Evolutionary conservation across 2,329 filamentous ascomycete genomes (phyloP).

Genomic region (Sporothrix sp.): DNA sequence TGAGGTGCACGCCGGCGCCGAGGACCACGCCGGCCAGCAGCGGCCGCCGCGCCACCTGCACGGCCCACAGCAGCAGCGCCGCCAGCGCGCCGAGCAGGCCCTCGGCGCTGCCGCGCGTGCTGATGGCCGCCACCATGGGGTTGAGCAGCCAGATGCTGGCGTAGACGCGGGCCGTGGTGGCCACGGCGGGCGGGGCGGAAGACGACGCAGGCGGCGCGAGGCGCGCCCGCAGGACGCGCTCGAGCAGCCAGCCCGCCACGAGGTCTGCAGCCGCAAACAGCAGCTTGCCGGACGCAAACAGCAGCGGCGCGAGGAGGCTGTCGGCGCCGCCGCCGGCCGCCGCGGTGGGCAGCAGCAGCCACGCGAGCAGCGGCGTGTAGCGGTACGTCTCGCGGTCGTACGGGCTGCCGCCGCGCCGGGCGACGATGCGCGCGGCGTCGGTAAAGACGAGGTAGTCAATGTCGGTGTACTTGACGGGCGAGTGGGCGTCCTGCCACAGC

Average conservation of each 20-base stretch:
- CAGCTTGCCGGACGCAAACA: constrained; percentile 79
- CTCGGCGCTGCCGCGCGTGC: constrained; percentile 88
- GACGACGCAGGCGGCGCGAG: not conserved
- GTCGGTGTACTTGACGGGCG: constrained; percentile 93
- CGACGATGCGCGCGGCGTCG: constrained; percentile 73
- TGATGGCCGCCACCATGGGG: constrained; percentile 96
- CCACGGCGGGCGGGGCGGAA: not conserved
- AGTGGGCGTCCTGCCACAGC: constrained; percentile 83
- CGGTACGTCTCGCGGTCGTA: constrained; percentile 91
- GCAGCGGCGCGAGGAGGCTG: constrained; percentile 26
- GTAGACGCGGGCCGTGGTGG: constrained; percentile 55
- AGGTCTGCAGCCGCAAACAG: constrained; percentile 80
- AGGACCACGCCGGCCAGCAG: constrained; percentile 62
- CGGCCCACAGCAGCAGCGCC: constrained; percentile 73
- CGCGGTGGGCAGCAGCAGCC: constrained; percentile 76
- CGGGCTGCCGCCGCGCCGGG: constrained; percentile 44
- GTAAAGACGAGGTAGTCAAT: constrained; percentile 99
- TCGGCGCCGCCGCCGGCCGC: constrained; percentile 34
- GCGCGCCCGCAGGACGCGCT: constrained; percentile 26
- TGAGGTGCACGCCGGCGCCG: constrained; percentile 85
- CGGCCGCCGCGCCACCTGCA: constrained; percentile 48
- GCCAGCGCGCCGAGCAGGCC: constrained; percentile 80
- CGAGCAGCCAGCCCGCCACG: constrained; percentile 70
- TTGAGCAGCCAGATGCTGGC: constrained; percentile 90
- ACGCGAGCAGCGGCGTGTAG: constrained; percentile 89